A percentile compares a stretch with the other conserved stretches of the same genome.
Conservation (phyloP, 2,329 filamentous ascomycete species). For the Emergomyces pasteurianus region DNA sequence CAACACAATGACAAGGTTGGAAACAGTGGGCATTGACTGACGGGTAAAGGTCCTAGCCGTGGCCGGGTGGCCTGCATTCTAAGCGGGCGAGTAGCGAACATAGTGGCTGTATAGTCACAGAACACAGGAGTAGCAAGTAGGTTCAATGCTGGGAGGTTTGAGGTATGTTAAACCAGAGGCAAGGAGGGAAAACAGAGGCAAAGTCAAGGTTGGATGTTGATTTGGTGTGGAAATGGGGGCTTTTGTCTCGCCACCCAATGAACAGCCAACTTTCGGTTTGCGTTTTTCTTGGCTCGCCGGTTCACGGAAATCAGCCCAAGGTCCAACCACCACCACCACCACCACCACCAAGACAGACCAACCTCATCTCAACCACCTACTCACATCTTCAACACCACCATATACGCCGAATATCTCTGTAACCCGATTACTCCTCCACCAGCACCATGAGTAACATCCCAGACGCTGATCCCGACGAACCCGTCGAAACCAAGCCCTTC, state of each 20-base stretch:
- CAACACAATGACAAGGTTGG: too few species aligned
- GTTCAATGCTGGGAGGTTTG: neutral
- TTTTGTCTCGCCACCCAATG: conserved; percentile 3
- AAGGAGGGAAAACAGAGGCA: neutral
- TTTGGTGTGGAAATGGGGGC: neutral
- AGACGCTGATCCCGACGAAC: conserved; percentile 53
- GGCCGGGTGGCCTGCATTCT: conserved; percentile 45
- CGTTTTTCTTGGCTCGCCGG: conserved; percentile 5
- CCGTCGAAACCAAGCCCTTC: conserved; percentile 95
- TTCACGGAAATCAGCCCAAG: conserved; percentile 8
- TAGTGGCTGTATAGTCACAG: conserved; percentile 30
- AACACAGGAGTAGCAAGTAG: neutral
- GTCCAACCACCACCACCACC: neutral
- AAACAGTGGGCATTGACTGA: conserved; percentile 42
- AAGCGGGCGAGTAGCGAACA: conserved; percentile 55
- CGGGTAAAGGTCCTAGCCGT: conserved; percentile 52
- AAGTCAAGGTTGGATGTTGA: neutral
- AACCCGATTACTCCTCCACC: conserved; percentile 19
- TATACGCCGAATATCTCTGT: conserved; percentile 4
- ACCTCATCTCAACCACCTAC: conserved; percentile 14
- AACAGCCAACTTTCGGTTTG: conserved; percentile 4
- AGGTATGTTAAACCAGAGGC: neutral
- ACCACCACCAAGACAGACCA: conserved; percentile 4
- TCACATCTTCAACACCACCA: conserved; percentile 19
- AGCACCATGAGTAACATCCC: conserved; percentile 67